Base-by-base conservation (phyloP, 2,329 filamentous ascomycete species). In the Thermothelomyces thermophilus region DNA sequence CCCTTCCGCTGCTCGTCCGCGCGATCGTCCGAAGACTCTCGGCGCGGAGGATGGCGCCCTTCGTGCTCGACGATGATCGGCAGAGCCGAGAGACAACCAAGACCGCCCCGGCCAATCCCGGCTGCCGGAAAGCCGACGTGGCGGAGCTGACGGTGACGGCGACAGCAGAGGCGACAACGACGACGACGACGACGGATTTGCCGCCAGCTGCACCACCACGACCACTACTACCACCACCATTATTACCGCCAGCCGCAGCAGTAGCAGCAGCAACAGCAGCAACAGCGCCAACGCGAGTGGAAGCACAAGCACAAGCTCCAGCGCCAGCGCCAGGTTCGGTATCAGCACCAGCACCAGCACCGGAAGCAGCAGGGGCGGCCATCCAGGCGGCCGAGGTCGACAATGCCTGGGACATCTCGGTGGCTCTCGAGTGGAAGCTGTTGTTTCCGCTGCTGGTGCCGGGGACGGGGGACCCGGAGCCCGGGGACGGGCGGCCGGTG, bases 391-490 rank as follows among this genome's bases (percentile, higher is more conserved):
- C 35, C 8, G 17, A 35, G 14, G 35, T 39, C 20, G 62, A 63
- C 42, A 46, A 33, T 7, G 52, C 50, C 6, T 56, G 59, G 8
- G 55, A 57, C 22, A 39, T 63, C 3, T 58, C 60, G 8, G 46
- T 64, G 10, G 66, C 62, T 8, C 54, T 67, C n/a, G 65, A 68
- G 50, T 50, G 66, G 42, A 68, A 68, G 50, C 62, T 66, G 51
- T 51, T 67, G 13, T 44, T 64, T 28, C 58, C 64, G 6, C 58
- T 63, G 4, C 55, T 64, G 7, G 20, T 36, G 11, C 36, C 36
- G 0, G 52, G 46, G 10, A 40, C 41, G 10, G 14, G 20, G 16
- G 51, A 50, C 20, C 52, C 54, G n/a, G 45, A 39, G 16, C 55
- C 54, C 1, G 16, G 50, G 10, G 56, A 56, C 36, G 13, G 19